Evolutionary conservation across 257 asterid species (phyloP), one percentile per base, ranked within the genome.

Genomic region (Nyctanthes arbortristis): DNA sequence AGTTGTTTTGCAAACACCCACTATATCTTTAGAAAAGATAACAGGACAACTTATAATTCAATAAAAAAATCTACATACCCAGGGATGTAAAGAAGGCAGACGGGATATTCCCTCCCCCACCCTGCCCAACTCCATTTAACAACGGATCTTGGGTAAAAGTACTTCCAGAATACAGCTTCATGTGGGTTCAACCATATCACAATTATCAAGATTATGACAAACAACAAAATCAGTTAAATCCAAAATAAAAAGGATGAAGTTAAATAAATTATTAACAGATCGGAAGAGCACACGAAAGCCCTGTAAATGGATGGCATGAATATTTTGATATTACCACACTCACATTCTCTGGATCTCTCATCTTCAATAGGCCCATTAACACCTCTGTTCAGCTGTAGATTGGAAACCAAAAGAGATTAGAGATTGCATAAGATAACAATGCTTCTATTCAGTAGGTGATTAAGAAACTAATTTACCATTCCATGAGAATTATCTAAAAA

Each of bases 271-370:
- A 24, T 52, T 52, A 31, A 3, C 30, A 52, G 24, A 24, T 24
- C n/a, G n/a, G n/a, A n/a, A n/a, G n/a, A n/a, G 59, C 31, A 24
- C 24, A 8, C 59, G 24, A 52, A 52, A 11, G n/a, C 29, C 59
- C 30, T 52, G n/a, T n/a, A n/a, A 20, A 24, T 24, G 59, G 31
- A 52, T n/a, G 72, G 61, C 62, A 31, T 63, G 59, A 5, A 22
- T 32, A 56, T 64, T 40, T 25, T 40, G 25, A 63, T 64, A 39
- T 14, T 65, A 69, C 59, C 3, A 3, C 59, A 52, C 97, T 89
- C 80, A 93, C 99, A 84, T 85, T 89, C 97, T 82, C 90, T 86
- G 74, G 93, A 82, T 67, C 84, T 89, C 81, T 83, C 77, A 55
- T 83, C 90, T 66, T 88, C 84, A 78, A 80, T 36, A 67, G 87